phyloP scores from a whole-genome alignment of 2,329 filamentous ascomycete species.

The Dactylonectria macrodidyma region DNA sequence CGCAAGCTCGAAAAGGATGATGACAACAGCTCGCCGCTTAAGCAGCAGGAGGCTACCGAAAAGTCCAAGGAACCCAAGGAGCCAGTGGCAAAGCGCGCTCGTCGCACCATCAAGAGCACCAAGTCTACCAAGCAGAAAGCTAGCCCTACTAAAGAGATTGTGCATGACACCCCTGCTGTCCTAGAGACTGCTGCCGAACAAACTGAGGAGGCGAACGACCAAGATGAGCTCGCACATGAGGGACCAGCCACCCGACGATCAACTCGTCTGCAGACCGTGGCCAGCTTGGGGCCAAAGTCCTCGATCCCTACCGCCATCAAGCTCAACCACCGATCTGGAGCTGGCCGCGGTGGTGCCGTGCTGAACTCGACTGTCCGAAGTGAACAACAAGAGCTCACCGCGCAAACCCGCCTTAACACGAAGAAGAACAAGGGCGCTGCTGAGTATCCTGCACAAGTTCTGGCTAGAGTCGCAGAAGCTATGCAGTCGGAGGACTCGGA shows the following conservation, averaged over 20 bases:
- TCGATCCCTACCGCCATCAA: conserved; percentile 55
- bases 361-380: conserved; percentile 47
- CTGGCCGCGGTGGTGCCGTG: conserved; percentile 40
- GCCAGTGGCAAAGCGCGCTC: conserved; percentile 45
- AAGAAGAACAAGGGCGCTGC: conserved; percentile 54
- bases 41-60: conserved; percentile 31
- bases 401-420: conserved; percentile 55
- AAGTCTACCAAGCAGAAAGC: conserved; percentile 35
- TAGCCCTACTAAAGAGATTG: conserved; percentile 33
- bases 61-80: conserved; percentile 28
- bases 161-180: conserved; percentile 24
- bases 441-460: conserved; percentile 53
- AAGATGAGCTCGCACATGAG: conserved; percentile 34
- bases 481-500: conserved; percentile 41
- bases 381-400: conserved; percentile 52
- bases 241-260: conserved; percentile 49
- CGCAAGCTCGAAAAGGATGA: conserved; percentile 49
- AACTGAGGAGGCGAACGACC: conserved; percentile 12
- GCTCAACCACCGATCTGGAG: conserved; percentile 44
- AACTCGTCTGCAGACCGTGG: conserved; percentile 48
- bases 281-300: conserved; percentile 45
- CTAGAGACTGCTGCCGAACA: conserved; percentile 12
- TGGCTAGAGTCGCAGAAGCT: conserved; percentile 50
- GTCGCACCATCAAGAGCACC: conserved; percentile 36
- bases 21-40: conserved; percentile 40